Conservation (phyloP, 2,329 filamentous ascomycete genomes). For the Ascochyta lentis region DNA sequence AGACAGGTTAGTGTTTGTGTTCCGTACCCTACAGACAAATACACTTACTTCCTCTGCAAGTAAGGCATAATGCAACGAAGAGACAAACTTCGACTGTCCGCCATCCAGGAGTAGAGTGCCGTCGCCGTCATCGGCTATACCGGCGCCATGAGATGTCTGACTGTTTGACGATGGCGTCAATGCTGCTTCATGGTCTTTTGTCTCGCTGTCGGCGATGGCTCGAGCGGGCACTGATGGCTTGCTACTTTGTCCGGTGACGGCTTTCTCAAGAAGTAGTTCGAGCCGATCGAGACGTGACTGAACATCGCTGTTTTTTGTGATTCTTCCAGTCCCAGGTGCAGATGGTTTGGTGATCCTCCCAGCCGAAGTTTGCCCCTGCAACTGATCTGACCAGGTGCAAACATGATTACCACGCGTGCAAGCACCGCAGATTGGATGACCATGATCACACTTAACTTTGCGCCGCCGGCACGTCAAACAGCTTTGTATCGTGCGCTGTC, state of each 20-base stretch:
- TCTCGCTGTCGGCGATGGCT: constrained; percentile 28
- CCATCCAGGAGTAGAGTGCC: constrained; percentile 47
- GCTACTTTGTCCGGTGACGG: constrained; percentile 33
- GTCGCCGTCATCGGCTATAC: constrained; percentile 46
- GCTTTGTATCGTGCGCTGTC: constrained; percentile 48
- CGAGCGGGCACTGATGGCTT: constrained; percentile 22
- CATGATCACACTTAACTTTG: constrained; percentile 50
- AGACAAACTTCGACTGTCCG: constrained; percentile 49
- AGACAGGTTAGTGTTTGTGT: not conserved
- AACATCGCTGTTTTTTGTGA: constrained; percentile 40
- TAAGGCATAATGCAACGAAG: constrained; percentile 50
- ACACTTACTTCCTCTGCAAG: constrained; percentile 47
- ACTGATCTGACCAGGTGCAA: constrained; percentile 45
- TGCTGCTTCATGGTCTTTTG: constrained; percentile 31
- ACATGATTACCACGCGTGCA: constrained; percentile 47
- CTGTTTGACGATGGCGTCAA: constrained; percentile 43
- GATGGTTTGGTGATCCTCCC: constrained; percentile 39
- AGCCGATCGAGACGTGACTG: constrained; percentile 47
- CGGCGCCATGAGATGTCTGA: constrained; percentile 42
- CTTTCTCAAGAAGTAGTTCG: constrained; percentile 45
- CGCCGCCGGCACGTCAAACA: constrained; percentile 48
- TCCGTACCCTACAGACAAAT: not conserved
- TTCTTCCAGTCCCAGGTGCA: constrained; percentile 22
- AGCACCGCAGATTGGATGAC: constrained; percentile 48
- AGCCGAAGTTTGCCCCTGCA: constrained; percentile 25